These are phyloP conservation scores for Globisporangium paddicum DNA, from an alignment of 352 stramenopile genomes.

Conservation along the genomic window DNA sequence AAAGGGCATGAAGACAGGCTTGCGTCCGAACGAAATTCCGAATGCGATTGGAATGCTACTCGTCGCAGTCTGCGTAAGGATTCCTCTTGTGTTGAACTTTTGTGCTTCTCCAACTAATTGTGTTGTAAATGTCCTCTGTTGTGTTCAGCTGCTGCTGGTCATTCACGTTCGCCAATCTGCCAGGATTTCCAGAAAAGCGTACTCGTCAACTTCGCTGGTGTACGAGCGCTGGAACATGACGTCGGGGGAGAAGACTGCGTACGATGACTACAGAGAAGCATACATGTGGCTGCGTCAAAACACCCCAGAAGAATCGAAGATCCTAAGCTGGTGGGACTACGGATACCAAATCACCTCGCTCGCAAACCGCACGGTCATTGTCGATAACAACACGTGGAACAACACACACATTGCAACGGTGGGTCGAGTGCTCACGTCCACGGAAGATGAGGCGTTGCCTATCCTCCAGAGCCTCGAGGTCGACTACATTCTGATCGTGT, in stretches of 20 bases:
- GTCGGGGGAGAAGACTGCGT: conserved; percentile 31
- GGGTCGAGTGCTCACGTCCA: conserved; percentile 70
- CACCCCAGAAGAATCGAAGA: conserved; percentile 53
- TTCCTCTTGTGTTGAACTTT: neutral
- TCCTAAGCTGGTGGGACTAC: conserved; percentile 87
- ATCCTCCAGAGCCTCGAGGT: conserved; percentile 75
- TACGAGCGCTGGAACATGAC: conserved; percentile 53
- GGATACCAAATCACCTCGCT: conserved; percentile 81
- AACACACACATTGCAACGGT: conserved; percentile 96
- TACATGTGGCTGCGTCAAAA: conserved; percentile 82
- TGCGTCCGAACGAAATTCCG: conserved; percentile 17
- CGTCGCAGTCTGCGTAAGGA: conserved; percentile 49
- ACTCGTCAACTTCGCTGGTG: conserved; percentile 78
- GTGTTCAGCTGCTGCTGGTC: conserved; percentile 53
- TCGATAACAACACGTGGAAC: conserved; percentile 98
- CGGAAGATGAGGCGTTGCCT: conserved; percentile 60
- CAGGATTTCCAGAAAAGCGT: conserved; percentile 64
- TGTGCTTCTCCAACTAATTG: neutral
- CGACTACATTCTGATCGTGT: conserved; percentile 78
- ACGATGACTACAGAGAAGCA: conserved; percentile 82
- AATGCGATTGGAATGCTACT: conserved; percentile 35
- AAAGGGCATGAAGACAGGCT: conserved; percentile 4
- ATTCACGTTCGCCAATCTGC: conserved; percentile 58
- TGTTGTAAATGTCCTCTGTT: neutral
- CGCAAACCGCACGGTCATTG: conserved; percentile 81